Evolutionary conservation across 176 grass and related monocot genomes (phyloP), one percentile per base, ranked within the genome.

Genomic region (Chrysopogon serrulatus): DNA sequence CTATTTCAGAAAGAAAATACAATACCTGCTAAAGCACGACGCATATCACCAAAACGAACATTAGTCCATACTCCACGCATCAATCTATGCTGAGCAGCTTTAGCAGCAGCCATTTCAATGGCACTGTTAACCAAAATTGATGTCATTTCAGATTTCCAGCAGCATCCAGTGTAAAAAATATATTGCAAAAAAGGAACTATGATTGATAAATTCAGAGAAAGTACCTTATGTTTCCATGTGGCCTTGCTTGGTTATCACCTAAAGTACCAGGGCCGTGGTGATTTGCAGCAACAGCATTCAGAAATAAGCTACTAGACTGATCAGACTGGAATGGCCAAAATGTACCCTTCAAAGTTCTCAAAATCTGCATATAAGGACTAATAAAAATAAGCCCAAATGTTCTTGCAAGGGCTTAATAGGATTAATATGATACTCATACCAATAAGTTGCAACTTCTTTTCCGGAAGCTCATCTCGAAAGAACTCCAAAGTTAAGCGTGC

Each of bases 311-410:
- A 44, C 84, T 86, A 31, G 90, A 84, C 36, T 71, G 88, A 16
- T 86, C 87, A 76, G 78, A 94, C 34, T 88, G 95, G 90, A 92
- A 94, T 45, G 90, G 92, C 95, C 92, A 98, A 81, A 98, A 98
- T 53, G 82, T 84, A 83, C 80, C 56, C 86, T 98, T 98, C 44
- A 98, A 82, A 90, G 78, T 78, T 68, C 80, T 91, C 72, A 98
- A 82, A 71, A 90, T 94, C 90, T 97, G 86, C 41, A 90, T n/a
- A 79, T 80, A 54, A 19, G 18, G 41, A 74, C 85, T 68, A 74
- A 67, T 41, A 3, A 31, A 71, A 65, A 69, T 30, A 65, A 81
- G 24, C 59, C 11, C 43, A 73, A 74, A 66, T 43, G 63, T 45
- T 59, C 34, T 27, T 31, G 35, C 19, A 24, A n/a, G n/a, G n/a